phyloP scores from a whole-genome alignment of 148 eudicot genomes.

The Camellia sinensis region DNA sequence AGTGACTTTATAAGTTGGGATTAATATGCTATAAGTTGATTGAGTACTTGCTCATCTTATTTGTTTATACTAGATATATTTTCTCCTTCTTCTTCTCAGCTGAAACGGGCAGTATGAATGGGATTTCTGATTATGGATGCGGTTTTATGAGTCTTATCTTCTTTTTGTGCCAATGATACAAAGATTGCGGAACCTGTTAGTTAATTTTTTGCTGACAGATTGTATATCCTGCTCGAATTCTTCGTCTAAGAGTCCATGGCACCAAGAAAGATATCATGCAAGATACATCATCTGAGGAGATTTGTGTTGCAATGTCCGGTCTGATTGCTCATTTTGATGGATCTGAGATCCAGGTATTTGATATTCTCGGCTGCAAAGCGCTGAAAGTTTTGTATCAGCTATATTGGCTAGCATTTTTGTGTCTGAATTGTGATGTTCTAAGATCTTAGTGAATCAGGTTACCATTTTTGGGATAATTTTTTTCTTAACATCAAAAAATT shows the following conservation, averaged over 20 bases:
- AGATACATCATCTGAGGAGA: conserved; percentile 81
- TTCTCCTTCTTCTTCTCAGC: background rate
- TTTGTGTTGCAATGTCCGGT: conserved; percentile 77
- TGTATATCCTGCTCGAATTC: conserved; percentile 63
- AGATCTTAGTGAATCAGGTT: background rate
- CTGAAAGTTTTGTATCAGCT: background rate
- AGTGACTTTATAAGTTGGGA: background rate
- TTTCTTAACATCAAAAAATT: background rate
- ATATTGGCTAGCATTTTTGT: no score
- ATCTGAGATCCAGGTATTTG: conserved; percentile 74
- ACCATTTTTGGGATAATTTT: background rate
- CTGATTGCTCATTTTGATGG: conserved; percentile 90
- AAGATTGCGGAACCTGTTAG: background rate
- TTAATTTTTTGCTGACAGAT: conserved; percentile 40
- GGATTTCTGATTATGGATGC: background rate
- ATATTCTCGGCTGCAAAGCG: conserved; percentile 7
- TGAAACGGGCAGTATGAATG: background rate
- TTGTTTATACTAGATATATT: background rate
- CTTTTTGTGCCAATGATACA: conserved; percentile 5
- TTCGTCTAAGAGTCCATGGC: conserved; percentile 77
- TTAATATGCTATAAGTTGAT: no score
- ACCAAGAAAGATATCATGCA: conserved; percentile 63
- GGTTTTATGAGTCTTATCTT: background rate
- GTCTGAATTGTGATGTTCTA: background rate
- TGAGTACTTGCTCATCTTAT: background rate